Base-by-base conservation (phyloP, 2,329 filamentous ascomycete species). In the Coniochaeta hoffmannii region DNA sequence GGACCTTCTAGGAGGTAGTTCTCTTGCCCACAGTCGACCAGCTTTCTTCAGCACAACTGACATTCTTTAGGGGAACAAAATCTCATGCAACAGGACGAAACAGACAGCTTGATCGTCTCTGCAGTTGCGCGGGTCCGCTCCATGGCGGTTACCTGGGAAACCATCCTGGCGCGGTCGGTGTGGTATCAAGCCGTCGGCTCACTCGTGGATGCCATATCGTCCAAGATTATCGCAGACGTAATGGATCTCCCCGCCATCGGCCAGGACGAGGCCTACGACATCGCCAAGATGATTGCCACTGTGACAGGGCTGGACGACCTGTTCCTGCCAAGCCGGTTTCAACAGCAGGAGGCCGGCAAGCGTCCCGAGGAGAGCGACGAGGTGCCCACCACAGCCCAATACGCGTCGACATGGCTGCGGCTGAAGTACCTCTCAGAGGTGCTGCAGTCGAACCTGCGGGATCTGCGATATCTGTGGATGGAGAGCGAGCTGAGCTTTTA, bases 401-500 rank as follows among this genome's bases (percentile, higher is more conserved):
- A 85, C 59, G 81, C 82, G 4, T 73, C 76, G 2, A 77, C 75
- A 51, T 87, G 84, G 84, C 72, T 87, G 56, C 76, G 83, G 51
- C 74, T 87, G 57, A 82, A 86, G 68, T 87, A 81, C 61, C 72
- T 87, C 17, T 79, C 79, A 59, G 80, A 87, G 66, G 78, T 87
- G 28, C 71, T 87, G 60, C 83, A 87, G 71, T 85, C 82, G 61
- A 86, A 87, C 63, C 71, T 87, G 54, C 79, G 79, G 59, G 84
- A 87, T 59, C 79, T 87, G 55, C 76, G 74, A 56, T 86, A 75
- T 59, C 67, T 87, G 35, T 87, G 84, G 84, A 76, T 80, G 62
- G 83, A 87, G 59, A 83, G 82, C 67, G 83, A 86, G 66, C 71
- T 87, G 41, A 85, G 82, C 59, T 65, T 86, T 35, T 84, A 86